phyloP scores from a whole-genome alignment of 225 moss, liverwort and hornwort genomes.

The Pleurozium schreberi region DNA sequence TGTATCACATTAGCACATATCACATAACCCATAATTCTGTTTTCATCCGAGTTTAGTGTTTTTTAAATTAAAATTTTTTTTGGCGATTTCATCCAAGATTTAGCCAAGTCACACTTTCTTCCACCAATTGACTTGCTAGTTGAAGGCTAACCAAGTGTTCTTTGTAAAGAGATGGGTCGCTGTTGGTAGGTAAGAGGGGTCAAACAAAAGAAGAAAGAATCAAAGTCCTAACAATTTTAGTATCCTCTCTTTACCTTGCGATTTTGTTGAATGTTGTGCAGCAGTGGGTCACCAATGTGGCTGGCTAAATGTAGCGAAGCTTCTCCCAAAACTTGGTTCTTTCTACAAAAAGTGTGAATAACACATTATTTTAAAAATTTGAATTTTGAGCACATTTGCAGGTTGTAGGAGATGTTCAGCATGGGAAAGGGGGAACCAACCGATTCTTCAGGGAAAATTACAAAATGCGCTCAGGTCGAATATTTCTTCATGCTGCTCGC shows the following conservation, averaged over 20 bases:
- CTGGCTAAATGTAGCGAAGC: background rate
- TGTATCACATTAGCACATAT: too few species aligned
- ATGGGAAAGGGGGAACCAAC: constrained; percentile 54
- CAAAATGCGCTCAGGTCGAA: constrained; percentile 43
- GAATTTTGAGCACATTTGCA: background rate
- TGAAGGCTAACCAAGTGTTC: background rate
- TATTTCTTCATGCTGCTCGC: constrained; percentile 44
- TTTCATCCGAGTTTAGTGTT: too few species aligned
- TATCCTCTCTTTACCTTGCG: background rate
- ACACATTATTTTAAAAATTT: background rate
- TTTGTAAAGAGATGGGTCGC: background rate
- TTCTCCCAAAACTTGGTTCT: background rate
- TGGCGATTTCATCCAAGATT: too few species aligned
- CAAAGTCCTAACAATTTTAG: background rate
- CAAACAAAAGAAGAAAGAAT: background rate
- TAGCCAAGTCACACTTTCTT: background rate
- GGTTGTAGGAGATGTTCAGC: constrained; percentile 59
- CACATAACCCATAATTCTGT: too few species aligned
- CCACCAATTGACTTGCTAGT: background rate
- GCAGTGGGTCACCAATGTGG: background rate
- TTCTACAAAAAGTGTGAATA: too few species aligned
- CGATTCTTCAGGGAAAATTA: constrained; percentile 45
- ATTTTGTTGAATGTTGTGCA: background rate
- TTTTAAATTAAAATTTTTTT: too few species aligned
- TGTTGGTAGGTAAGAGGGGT: background rate